A percentile compares a stretch with the other conserved stretches of the same genome.
Evolutionary conservation across 1,284 basidiomycete genomes (phyloP).

Genomic region (Thelephora terrestris): DNA sequence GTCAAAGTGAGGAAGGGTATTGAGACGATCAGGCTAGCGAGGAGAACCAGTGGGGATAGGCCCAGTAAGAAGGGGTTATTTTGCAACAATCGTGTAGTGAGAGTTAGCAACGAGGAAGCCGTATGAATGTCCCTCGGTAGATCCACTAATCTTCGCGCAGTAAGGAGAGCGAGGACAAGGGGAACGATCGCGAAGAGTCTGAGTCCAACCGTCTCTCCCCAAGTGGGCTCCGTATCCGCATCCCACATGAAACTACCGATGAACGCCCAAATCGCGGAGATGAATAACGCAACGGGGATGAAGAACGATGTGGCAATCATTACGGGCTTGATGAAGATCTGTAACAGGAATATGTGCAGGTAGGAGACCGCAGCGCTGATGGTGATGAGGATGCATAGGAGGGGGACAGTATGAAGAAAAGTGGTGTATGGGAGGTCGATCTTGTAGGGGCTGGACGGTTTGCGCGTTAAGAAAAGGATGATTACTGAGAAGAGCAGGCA

Average conservation of each 20-base stretch:
- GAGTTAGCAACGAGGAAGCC: conserved; percentile 69
- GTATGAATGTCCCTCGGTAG: conserved; percentile 59
- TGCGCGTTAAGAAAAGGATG: conserved; percentile 42
- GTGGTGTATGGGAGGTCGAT: conserved; percentile 55
- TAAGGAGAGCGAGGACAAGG: conserved; percentile 57
- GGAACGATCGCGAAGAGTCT: conserved; percentile 74
- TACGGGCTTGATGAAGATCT: conserved; percentile 74
- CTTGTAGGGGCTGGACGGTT: conserved; percentile 29
- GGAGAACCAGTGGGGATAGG: conserved; percentile 71
- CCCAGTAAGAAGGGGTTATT: conserved; percentile 75
- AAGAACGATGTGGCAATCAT: conserved; percentile 72
- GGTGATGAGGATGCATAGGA: conserved; percentile 72
- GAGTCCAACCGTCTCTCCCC: conserved; percentile 75
- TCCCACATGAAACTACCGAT: conserved; percentile 86
- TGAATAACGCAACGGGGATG: conserved; percentile 71
- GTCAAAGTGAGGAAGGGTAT: conserved; percentile 81
- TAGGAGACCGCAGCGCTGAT: conserved; percentile 66
- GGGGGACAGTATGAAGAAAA: conserved; percentile 74
- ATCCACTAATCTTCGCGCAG: conserved; percentile 60
- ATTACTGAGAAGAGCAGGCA: conserved; percentile 55
- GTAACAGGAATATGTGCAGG: conserved; percentile 65
- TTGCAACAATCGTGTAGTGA: conserved; percentile 72
- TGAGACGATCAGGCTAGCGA: conserved; percentile 60
- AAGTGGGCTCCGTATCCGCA: conserved; percentile 54
- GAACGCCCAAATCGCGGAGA: conserved; percentile 83